Evolutionary conservation across 352 stramenopile genomes (phyloP), one percentile per base, ranked within the genome.

Genomic region (Aphanomyces invadans): DNA sequence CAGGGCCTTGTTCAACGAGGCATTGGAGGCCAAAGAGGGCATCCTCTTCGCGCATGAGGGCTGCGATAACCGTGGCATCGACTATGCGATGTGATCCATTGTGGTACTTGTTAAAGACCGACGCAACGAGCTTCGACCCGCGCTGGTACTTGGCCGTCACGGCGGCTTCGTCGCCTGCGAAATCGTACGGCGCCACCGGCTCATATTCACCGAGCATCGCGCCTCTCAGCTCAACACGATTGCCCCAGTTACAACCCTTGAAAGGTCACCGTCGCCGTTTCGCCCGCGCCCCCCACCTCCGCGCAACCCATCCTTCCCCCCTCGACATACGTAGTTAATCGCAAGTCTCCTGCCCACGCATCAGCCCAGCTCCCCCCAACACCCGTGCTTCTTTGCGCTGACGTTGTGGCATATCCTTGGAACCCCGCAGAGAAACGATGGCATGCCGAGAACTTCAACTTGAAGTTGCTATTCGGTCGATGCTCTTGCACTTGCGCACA

Each of bases 21-120:
- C 79, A 89, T 73, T 88, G 80, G 46, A 91, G 80, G 53, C 80
- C 83, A 57, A 88, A 73, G 49, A 89, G 70, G 3, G 70, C 66
- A 29, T 75, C 64, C 65, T 91, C 82, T 38, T 86, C 70, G 31
- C 80, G 68, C 45, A 86, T 69, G 0, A 91, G 67, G 17, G 70
- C 62, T 17, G 77, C 73, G 45, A 85, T 76, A 64, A 91, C 82
- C 42, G 84, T 83, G 23, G 76, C 69, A 48, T 89, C 82, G n/a
- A 91, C 78, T 1, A 80, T 78, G 25, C 80, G 76, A 25, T 70
- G 68, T 23, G 79, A 88, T 9, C 82, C 82, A 45, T 89, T 89
- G 71, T 91, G 76, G 64, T 78, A 88, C 55, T 89, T 88, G 73
- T 91, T 89, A 45, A 87, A 71, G 25, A 91, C 62, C 4, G 76